phyloP scores from a whole-genome alignment of 2,329 filamentous ascomycete genomes.

The Dothidotthia symphoricarpi region DNA sequence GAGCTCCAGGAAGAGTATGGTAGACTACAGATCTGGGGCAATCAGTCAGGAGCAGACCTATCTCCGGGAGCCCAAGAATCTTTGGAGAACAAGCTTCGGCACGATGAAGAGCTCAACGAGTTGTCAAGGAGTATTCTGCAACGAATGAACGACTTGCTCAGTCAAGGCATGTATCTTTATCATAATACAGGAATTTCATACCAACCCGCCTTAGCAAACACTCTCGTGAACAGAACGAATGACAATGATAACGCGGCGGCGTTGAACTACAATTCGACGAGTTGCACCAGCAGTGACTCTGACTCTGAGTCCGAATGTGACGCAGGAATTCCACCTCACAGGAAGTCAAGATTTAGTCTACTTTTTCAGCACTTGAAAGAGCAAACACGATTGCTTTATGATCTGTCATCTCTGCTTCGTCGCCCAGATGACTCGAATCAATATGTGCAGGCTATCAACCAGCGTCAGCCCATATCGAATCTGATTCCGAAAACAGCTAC shows the following conservation, averaged over 20 bases:
- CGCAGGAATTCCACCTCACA: neutral
- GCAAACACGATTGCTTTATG: neutral
- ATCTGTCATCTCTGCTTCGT: neutral
- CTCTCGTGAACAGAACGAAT: neutral
- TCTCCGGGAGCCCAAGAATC: constrained; percentile 5
- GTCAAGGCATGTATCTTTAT: neutral
- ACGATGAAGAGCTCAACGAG: constrained; percentile 3
- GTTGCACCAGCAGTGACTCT: neutral
- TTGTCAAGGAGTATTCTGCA: neutral
- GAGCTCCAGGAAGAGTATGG: constrained; percentile 9
- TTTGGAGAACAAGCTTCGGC: constrained; percentile 10
- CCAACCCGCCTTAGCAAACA: neutral
- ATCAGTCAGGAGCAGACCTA: constrained; percentile 6
- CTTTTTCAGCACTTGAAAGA: neutral
- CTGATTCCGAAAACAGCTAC: too few species aligned
- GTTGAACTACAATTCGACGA: neutral
- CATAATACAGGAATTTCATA: neutral
- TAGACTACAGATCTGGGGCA: constrained; percentile 9
- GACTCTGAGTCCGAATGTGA: neutral
- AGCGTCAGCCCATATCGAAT: too few species aligned
- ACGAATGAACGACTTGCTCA: neutral
- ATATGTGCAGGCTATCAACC: too few species aligned
- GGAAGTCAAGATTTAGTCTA: neutral
- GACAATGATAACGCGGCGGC: neutral
- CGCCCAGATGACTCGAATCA: too few species aligned